A percentile compares a stretch with the other conserved stretches of the same genome.
Conservation (phyloP, 1,139 yeast genomes). For the Candida sp. region DNA sequence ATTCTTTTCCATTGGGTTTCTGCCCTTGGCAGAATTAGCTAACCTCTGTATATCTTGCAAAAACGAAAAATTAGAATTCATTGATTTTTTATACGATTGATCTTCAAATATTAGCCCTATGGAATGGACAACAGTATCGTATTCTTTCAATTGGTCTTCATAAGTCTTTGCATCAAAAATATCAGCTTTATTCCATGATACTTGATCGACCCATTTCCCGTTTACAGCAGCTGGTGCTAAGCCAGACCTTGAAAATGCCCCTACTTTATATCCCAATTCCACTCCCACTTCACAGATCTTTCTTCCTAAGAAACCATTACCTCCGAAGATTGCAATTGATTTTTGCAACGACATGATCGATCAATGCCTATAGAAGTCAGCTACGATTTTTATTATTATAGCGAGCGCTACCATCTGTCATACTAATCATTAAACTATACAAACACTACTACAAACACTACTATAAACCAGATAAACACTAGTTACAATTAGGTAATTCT, state of each 20-base stretch:
- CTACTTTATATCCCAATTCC: constrained; percentile 58
- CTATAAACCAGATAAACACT: no score
- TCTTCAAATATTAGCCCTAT: constrained; percentile 74
- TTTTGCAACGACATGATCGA: constrained; percentile 14
- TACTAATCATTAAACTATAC: background rate
- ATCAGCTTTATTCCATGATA: constrained; percentile 69
- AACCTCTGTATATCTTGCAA: constrained; percentile 28
- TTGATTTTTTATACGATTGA: constrained; percentile 56
- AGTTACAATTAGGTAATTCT: background rate
- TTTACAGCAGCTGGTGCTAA: constrained; percentile 37
- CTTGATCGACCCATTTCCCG: constrained; percentile 49
- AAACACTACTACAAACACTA: no score
- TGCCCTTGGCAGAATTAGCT: constrained; percentile 25
- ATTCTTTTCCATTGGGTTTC: constrained; percentile 55
- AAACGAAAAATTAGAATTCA: constrained; percentile 39
- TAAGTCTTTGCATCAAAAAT: constrained; percentile 65
- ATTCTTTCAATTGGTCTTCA: constrained; percentile 38
- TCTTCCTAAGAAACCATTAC: constrained; percentile 77
- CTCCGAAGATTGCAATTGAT: constrained; percentile 73
- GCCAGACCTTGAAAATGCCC: constrained; percentile 62
- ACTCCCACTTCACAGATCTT: constrained; percentile 72
- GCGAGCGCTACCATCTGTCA: background rate
- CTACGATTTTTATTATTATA: background rate
- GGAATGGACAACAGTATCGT: constrained; percentile 76
- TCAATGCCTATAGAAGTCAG: background rate